These are phyloP conservation scores for Penicillium pulvis DNA, from an alignment of 495 filamentous ascomycete species.

Conservation along the genomic window DNA sequence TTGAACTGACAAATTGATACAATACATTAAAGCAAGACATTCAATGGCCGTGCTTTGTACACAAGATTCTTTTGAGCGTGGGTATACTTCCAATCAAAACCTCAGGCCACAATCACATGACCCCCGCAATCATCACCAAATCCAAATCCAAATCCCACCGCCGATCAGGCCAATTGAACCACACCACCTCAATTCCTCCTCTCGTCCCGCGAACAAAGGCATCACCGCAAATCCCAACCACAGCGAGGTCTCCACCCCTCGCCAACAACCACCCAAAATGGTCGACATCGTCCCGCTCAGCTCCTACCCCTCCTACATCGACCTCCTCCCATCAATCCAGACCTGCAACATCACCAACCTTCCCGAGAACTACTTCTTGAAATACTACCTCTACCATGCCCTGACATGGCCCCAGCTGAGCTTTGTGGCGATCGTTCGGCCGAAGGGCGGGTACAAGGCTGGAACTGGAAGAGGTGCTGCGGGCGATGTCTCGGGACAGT, in stretches of 20 bases:
- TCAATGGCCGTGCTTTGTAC: too few species aligned
- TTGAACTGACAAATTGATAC: too few species aligned
- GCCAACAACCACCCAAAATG: conserved; percentile 34
- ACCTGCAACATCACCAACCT: conserved; percentile 98
- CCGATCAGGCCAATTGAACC: neutral
- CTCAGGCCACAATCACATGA: conserved; percentile 7
- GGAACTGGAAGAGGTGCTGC: conserved; percentile 18
- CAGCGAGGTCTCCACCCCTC: neutral
- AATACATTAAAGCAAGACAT: too few species aligned
- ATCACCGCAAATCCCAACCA: neutral
- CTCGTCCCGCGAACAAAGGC: neutral
- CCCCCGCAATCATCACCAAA: conserved; percentile 5
- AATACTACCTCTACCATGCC: conserved; percentile 99
- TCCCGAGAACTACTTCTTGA: conserved; percentile 99
- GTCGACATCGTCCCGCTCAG: conserved; percentile 54
- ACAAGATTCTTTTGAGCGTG: too few species aligned
- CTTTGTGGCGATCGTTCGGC: conserved; percentile 93
- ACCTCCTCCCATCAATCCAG: conserved; percentile 88
- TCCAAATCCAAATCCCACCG: conserved; percentile 4
- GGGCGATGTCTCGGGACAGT: conserved; percentile 63
- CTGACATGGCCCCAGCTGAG: conserved; percentile 96
- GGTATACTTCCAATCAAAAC: neutral
- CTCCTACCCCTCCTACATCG: conserved; percentile 53
- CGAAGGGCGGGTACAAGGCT: conserved; percentile 56
- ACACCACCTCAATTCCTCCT: conserved; percentile 3